Evolutionary conservation across 1,139 yeast species (phyloP), one percentile per base, ranked within the genome.

Genomic region (Yarrowia galli): DNA sequence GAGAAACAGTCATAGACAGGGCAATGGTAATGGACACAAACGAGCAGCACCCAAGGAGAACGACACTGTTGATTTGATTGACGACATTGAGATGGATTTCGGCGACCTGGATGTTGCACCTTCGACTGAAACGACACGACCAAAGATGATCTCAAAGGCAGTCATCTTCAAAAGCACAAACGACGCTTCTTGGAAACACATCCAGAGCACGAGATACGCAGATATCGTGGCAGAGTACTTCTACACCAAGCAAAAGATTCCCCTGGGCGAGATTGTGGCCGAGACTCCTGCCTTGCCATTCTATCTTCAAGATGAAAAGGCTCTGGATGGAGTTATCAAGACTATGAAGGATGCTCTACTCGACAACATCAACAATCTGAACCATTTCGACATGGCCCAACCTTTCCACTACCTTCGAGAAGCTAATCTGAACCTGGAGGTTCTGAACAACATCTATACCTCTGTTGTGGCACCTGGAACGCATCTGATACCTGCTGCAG

Each of bases 341-440:
- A 43, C 40, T 16, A 58, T 58, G 51, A 42, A 28, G 9, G 64
- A 58, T 13, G 40, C 51, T 3, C 7, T 58, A 20, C 51, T 42
- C 10, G 51, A 58, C 16, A 43, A 32, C n/a, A 25, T 58, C 32
- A 28, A 7, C 32, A 58, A 58, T 15, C 40, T 58, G 15, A 58
- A 58, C 51, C 64, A 58, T 28, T 58, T 58, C 20, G 40, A 58
- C 9, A 43, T 58, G 51, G 42, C 49, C 4, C 64, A 58, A 6
- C 64, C 64, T 3, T 42, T 43, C 51, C 64, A 58, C 7, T 28
- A 43, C 16, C 51, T 58, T 3, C 51, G 51, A 16, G 64, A 58
- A 20, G 64, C 64, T 2, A 28, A 43, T 23, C 23, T 43, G 51
- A 25, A 28, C 20, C 42, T 58, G 20, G 42, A 43, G 32, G 64